Evolutionary conservation across 208 protist species (phyloP), one percentile per base, ranked within the genome.

Genomic region (Trypanosoma mega): DNA sequence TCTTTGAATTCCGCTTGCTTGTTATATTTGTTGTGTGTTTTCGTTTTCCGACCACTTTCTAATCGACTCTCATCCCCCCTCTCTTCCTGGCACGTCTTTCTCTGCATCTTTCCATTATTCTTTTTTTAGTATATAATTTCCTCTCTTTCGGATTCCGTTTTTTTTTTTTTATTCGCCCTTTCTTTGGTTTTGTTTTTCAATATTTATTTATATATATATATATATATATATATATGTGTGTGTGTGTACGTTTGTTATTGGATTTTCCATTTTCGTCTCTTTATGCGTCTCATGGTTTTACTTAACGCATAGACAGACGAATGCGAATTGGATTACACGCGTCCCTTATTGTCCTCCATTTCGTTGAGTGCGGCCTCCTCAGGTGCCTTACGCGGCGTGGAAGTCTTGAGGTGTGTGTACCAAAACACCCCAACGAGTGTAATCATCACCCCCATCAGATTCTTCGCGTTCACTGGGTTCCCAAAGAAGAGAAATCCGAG

Each of bases 341-440:
- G n/a, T n/a, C n/a, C n/a, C n/a, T n/a, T n/a, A n/a, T n/a, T n/a
- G n/a, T n/a, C n/a, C 12, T 65, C 57, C 60, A 77, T 52, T 29
- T 43, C 53, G 46, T 76, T 71, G 6, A 9, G 9, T 1, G 33
- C 0, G 8, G 34, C 34, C 12, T 33, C 29, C 14, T 21, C 20
- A n/a, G 63, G 56, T 26, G 62, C 72, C 5, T 34, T 44, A 30
- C 50, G 63, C 16, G 12, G 24, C 31, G 9, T 33, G 0, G 58
- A 16, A 34, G 48, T 56, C 59, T 78, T 84, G 18, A 87, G 64
- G 61, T 91, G 71, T n/a, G 84, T 94, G 72, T 93, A 93, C 73
- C 75, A 91, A 43, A 91, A 80, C 7, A 96, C 72, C 4, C 86
- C 86, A 20, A n/a, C 26, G 2, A 93, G 49, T 1, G 84, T 82